phyloP scores from a whole-genome alignment of 2,329 filamentous ascomycete genomes.

The Epichloe sp. region DNA sequence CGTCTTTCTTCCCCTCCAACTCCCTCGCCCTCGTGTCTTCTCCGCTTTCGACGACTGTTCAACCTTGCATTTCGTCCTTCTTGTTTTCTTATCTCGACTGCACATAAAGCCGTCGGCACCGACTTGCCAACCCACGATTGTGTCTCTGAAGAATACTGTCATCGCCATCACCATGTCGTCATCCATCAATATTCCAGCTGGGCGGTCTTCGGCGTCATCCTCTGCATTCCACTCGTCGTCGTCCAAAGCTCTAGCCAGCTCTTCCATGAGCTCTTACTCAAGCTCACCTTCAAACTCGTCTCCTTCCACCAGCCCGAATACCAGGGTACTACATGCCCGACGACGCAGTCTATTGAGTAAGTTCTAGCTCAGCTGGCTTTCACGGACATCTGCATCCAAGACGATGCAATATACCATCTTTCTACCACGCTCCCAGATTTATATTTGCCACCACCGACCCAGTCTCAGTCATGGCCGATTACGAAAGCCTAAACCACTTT shows the following conservation, averaged over 20 bases:
- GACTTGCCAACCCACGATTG: background rate
- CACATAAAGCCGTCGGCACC: background rate
- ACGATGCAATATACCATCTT: background rate
- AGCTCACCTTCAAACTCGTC: slow-evolving; percentile 38
- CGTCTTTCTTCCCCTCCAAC: background rate
- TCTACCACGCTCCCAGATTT: background rate
- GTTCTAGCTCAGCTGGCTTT: slow-evolving; percentile 5
- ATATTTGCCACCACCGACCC: background rate
- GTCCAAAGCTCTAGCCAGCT: slow-evolving; percentile 33
- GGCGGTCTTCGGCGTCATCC: slow-evolving; percentile 20
- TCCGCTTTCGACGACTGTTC: background rate
- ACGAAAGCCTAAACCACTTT: background rate
- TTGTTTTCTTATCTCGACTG: background rate
- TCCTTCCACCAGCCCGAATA: slow-evolving; percentile 41
- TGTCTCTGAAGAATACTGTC: background rate
- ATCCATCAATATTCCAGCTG: slow-evolving; percentile 54
- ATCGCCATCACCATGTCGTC: slow-evolving; percentile 40
- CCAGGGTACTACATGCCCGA: slow-evolving; percentile 37
- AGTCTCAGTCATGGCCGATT: background rate
- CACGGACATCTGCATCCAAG: slow-evolving; percentile 3
- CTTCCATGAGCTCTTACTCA: slow-evolving; percentile 28
- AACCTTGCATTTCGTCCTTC: background rate
- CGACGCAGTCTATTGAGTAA: slow-evolving; percentile 51
- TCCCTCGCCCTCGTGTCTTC: background rate
- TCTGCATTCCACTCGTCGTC: slow-evolving; percentile 25